phyloP scores from a whole-genome alignment of 2,329 filamentous ascomycete species.

The Rhynchosporium graminicola region DNA sequence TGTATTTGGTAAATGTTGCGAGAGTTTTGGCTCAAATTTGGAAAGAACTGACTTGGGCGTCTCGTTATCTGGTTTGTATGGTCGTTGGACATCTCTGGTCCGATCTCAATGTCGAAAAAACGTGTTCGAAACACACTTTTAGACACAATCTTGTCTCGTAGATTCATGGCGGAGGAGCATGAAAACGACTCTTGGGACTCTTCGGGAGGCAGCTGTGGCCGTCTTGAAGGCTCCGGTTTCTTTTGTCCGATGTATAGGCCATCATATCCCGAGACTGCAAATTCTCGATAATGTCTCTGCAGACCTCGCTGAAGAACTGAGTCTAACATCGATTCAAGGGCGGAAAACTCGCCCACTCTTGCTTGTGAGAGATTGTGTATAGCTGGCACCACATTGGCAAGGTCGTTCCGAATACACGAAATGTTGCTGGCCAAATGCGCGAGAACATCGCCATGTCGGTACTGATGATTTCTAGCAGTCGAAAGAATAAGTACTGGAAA shows the following conservation, averaged over 20 bases:
- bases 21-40: neutral
- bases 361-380: neutral
- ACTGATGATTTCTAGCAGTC: neutral
- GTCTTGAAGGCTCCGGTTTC: neutral
- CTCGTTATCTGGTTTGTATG: neutral
- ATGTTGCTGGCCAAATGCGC: too few species aligned
- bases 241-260: neutral
- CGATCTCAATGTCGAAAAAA: neutral
- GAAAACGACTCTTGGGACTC: neutral
- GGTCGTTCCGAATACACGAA: neutral
- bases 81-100: neutral
- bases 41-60: neutral
- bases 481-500: neutral
- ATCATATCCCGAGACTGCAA: neutral
- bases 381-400: too few species aligned
- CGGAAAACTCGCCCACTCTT: neutral
- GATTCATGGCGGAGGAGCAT: neutral
- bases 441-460: neutral
- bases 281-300: neutral
- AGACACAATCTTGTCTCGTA: neutral
- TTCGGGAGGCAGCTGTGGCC: neutral
- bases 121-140: neutral
- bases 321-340: constrained; percentile 5
- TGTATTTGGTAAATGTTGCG: neutral
- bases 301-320: neutral